Evolutionary conservation across 1,284 basidiomycete genomes (phyloP), one percentile per base, ranked within the genome.

Genomic region (Cutaneotrichosporon sp.): DNA sequence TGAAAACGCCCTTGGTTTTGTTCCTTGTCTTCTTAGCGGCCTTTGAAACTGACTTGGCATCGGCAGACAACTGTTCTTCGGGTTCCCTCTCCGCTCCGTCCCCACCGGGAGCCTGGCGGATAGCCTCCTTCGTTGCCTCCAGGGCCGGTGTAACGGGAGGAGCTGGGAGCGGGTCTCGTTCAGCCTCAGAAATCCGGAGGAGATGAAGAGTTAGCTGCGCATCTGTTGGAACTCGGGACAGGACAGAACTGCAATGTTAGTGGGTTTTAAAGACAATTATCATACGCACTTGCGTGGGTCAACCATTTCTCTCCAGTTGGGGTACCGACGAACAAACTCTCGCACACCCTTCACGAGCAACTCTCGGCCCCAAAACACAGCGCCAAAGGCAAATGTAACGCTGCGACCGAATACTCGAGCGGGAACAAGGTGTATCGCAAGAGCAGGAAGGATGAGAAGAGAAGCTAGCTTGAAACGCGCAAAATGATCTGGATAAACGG

Each of bases 171-270:
- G 75, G 75, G 17, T 61, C 51, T 24, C 61, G 43, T 31, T 67
- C 55, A 0, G 70, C 71, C 59, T 82, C 80, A 6, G 75, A 77
- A 25, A 81, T 75, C 14, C 80, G 75, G 3, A 81, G 66, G 26
- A 82, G 63, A 27, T 80, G 79, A 4, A 82, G 66, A 0, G 79
- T 79, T 34, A 82, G 74, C 58, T 82, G 81, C 5, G 80, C 79
- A 57, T 82, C 79, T 42, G 81, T 82, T 3, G 81, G 81, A 0
- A 81, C 80, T 10, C 79, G 75, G 20, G 72, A 76, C 16, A 81
- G 65, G 33, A 82, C 60, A 3, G 78, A 78, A 66, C 78, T 60
- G 19, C n/a, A 22, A 44, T 67, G 41, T 20, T 27, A 20, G 25
- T 25, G 41, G 22, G 26, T 14, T n/a, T 42, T 24, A 10, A 25